Evolutionary conservation across 768 basidiomycete genomes (phyloP), one percentile per base, ranked within the genome.

Genomic region (Cystofilobasidium macerans): DNA sequence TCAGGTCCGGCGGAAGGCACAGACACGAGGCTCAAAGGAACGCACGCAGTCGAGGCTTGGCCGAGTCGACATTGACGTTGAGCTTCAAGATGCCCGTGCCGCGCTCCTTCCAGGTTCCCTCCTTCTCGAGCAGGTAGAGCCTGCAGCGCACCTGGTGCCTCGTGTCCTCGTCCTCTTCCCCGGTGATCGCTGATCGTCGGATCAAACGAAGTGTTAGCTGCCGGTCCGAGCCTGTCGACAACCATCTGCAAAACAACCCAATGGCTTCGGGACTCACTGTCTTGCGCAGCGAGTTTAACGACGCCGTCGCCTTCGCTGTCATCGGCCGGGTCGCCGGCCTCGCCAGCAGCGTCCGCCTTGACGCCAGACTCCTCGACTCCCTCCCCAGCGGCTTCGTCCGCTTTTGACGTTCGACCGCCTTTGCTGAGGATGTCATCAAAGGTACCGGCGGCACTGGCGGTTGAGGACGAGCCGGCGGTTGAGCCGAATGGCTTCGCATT

Each of bases 161-260:
- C 5, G 76, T 77, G 33, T 73, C 73, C 58, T 78, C 77, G 22
- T 76, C 75, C 61, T 78, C 77, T 65, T 78, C 77, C 12, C 77
- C 77, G 0, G 77, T 78, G 26, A 69, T 69, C 11, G 75, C 77
- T 78, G 1, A 14, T 5, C 32, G 3, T 24, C 35, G 28, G 45
- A 48, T 20, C 8, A 8, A 38, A 30, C n/a, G n/a, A n/a, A n/a
- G n/a, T n/a, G n/a, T n/a, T n/a, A n/a, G 36, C 36, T 38, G 36
- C 36, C 36, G 14, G 36, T n/a, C n/a, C n/a, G n/a, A 40, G 9
- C 38, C 38, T 8, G 8, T 8, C 16, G 9, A 40, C 38, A 40
- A 40, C 9, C 38, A 16, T 16, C 8, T 8, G 16, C 38, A 40
- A 40, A 40, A 40, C 38, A 40, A 14, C 0, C 16, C 12, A 18